Evolutionary conservation across 2,329 filamentous ascomycete genomes (phyloP), one percentile per base, ranked within the genome.

Genomic region (Ophiosphaerella herpotricha): DNA sequence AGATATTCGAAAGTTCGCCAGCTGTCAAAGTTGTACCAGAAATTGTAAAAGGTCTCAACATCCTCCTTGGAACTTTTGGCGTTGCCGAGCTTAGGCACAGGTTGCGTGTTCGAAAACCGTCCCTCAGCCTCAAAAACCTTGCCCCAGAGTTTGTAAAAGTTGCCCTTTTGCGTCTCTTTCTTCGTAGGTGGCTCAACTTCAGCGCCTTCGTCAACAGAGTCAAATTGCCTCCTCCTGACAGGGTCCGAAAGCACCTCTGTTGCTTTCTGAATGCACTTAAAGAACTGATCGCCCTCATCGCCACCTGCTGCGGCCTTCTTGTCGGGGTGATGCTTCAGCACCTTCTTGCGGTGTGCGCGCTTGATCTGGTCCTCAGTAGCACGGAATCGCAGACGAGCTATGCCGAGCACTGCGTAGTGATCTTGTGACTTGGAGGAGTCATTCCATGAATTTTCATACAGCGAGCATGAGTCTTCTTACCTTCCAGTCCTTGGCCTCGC

Each of bases 231-330:
- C 55, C 94, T 90, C 80, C 91, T 95, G 74, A 87, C 82, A 43
- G 94, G 94, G 79, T 99, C 94, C 47, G 91, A 84, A 14, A 99
- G 88, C 44, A 97, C 84, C 70, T 99, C 94, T 66, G 89, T 93
- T 50, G 94, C 94, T 78, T 97, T 97, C 75, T 99, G 95, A 75
- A 99, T 99, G 78, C 95, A 99, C 84, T 99, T 99, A 88, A 99
- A 99, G 83, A 99, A 99, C 75, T 89, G 90, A 76, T 99, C 94
- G 77, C 97, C 93, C 68, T 97, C 92, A 63, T 85, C 84, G 67
- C 85, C 84, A 55, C 94, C 94, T 40, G 87, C 84, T 24, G 94
- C 94, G 13, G 95, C 94, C 81, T 95, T 96, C 87, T 99, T 99
- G 77, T 99, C 94, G 55, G 94, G 94, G 77, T 99, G 94, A 77